Conservation (phyloP, 73 alveolate genomes). For the Paramecium primaurelia region DNA sequence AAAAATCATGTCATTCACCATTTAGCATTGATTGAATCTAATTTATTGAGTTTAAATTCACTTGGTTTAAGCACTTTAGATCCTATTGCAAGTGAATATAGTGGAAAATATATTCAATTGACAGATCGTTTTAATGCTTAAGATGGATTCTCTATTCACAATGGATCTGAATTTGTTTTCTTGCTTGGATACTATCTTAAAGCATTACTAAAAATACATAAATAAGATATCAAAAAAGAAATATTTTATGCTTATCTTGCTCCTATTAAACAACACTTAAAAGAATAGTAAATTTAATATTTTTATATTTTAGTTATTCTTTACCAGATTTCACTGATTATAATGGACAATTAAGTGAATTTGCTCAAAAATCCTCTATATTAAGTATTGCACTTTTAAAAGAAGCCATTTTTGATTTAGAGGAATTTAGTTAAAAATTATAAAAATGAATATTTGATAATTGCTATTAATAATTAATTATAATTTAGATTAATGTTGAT, state of each 20-base stretch:
- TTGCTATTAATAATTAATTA: neutral
- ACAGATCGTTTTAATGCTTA: slow-evolving; percentile 50
- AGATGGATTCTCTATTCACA: slow-evolving; percentile 62
- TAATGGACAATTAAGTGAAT: slow-evolving; percentile 52
- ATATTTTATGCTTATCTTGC: slow-evolving; percentile 52
- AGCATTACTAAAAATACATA: slow-evolving; percentile 50
- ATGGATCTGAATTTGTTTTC: slow-evolving; percentile 69
- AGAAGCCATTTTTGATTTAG: slow-evolving; percentile 54
- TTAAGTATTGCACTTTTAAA: slow-evolving; percentile 58
- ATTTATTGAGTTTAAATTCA: slow-evolving; percentile 41
- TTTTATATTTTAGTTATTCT: neutral
- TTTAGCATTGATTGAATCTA: slow-evolving; percentile 71
- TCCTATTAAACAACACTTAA: neutral
- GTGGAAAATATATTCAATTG: slow-evolving; percentile 50
- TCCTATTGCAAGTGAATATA: slow-evolving; percentile 52
- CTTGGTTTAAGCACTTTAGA: slow-evolving; percentile 63
- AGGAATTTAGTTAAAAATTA: neutral
- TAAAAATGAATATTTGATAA: neutral
- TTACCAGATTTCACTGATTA: slow-evolving; percentile 65
- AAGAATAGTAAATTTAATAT: neutral
- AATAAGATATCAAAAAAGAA: slow-evolving; percentile 8
- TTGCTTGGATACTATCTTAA: slow-evolving; percentile 63
- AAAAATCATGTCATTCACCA: slow-evolving; percentile 76
- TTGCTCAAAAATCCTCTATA: slow-evolving; percentile 56
- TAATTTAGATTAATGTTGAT: neutral